These are phyloP conservation scores for Termitomyces sp. DNA, from an alignment of 768 basidiomycete species.

Conservation along the genomic window DNA sequence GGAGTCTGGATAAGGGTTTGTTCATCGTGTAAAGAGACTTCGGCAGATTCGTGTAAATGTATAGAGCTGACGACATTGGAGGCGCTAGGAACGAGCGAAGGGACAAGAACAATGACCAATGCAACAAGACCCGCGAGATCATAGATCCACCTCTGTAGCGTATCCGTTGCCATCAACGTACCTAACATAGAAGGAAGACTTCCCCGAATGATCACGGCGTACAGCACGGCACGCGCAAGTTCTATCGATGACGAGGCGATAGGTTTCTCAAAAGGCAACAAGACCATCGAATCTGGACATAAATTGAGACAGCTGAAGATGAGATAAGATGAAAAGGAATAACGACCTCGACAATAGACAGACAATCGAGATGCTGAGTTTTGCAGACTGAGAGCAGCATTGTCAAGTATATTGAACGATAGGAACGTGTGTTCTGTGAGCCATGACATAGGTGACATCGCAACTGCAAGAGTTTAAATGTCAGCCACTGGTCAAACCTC, in stretches of 20 bases:
- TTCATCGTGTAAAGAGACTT: background rate
- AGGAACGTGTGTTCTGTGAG: background rate
- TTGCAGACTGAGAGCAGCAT: background rate
- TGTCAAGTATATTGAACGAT: background rate
- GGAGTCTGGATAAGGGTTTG: constrained; percentile 5
- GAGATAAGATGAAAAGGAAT: background rate
- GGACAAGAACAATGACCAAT: constrained; percentile 1
- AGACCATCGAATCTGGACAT: background rate
- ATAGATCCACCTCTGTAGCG: background rate
- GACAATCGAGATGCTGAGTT: background rate
- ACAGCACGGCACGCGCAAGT: background rate
- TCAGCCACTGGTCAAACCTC: background rate
- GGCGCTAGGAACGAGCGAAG: background rate
- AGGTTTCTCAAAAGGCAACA: background rate
- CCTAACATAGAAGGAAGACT: constrained; percentile 3
- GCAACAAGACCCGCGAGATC: constrained; percentile 3
- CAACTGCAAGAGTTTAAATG: background rate
- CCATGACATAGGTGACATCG: background rate
- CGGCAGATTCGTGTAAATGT: background rate
- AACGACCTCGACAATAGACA: background rate
- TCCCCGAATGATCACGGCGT: background rate
- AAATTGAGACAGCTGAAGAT: background rate
- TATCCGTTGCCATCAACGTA: background rate
- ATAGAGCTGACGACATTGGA: background rate
- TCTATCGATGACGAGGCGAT: background rate